These are phyloP conservation scores for Irpex sp. DNA, from an alignment of 1,284 basidiomycete species.

Conservation along the genomic window DNA sequence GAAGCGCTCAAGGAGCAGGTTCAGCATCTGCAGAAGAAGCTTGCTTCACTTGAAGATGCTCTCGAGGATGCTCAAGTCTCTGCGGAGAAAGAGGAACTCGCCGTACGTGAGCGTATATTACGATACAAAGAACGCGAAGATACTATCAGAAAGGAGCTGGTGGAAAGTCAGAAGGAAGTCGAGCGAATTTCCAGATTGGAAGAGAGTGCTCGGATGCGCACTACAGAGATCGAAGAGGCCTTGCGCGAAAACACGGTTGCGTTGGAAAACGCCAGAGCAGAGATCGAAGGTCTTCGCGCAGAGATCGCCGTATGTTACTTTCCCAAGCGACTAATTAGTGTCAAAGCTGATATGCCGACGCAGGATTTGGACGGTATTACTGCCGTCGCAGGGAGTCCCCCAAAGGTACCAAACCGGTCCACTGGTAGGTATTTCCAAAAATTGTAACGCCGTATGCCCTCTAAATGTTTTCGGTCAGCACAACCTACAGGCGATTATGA, in stretches of 20 bases:
- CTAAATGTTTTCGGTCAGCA: not conserved
- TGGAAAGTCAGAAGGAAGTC: conserved; percentile 57
- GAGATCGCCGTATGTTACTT: conserved; percentile 67
- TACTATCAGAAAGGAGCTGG: conserved; percentile 63
- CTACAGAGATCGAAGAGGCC: conserved; percentile 86
- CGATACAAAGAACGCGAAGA: conserved; percentile 80
- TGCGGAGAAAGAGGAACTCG: conserved; percentile 72
- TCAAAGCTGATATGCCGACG: not conserved
- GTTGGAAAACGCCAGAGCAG: conserved; percentile 87
- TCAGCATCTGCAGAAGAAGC: conserved; percentile 78
- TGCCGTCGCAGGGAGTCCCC: conserved; percentile 23
- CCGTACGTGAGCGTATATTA: conserved; percentile 60
- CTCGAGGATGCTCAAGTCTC: conserved; percentile 75
- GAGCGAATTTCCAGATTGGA: conserved; percentile 65
- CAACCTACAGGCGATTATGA: conserved; percentile 9
- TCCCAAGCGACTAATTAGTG: not conserved
- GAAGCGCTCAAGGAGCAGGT: conserved; percentile 88
- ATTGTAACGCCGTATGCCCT: not conserved
- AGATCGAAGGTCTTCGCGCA: conserved; percentile 80
- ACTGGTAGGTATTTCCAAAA: conserved; percentile 30
- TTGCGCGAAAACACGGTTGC: conserved; percentile 85
- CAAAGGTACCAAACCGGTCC: conserved; percentile 39
- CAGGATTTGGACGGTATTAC: conserved; percentile 39
- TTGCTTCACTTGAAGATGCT: conserved; percentile 77
- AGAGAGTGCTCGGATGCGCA: conserved; percentile 52